phyloP scores from a whole-genome alignment of 129 eudicot genomes.

The Artemisia argyi region DNA sequence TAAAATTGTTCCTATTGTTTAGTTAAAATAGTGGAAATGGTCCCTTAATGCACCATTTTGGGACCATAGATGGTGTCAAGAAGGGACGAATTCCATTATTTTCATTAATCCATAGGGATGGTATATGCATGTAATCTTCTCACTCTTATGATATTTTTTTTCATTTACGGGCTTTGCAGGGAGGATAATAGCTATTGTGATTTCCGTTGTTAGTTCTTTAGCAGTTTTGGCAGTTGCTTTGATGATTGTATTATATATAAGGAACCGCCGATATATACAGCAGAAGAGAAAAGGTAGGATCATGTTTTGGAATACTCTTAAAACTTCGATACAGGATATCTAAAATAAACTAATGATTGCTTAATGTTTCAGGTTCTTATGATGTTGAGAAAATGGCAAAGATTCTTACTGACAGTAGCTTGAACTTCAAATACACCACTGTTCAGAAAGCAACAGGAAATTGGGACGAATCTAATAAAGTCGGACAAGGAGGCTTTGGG shows the following conservation, averaged over 20 bases:
- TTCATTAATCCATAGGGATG: no score
- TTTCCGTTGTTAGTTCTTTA: conserved; percentile 45
- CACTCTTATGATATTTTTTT: background rate
- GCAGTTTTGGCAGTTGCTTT: conserved; percentile 48
- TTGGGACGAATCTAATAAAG: conserved; percentile 65
- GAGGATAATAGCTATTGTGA: conserved; percentile 38
- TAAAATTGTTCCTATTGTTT: no score
- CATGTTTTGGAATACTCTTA: background rate
- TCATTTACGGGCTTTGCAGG: conserved; percentile 39
- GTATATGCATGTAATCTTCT: no score
- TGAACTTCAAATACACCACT: conserved; percentile 64
- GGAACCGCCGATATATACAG: conserved; percentile 45
- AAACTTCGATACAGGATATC: background rate
- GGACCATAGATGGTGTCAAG: no score
- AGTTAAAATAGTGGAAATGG: no score
- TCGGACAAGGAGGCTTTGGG: conserved; percentile 83
- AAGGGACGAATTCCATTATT: no score
- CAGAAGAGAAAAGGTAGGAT: conserved; percentile 2
- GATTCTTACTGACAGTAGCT: conserved; percentile 17
- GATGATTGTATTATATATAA: conserved; percentile 39
- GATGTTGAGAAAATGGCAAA: conserved; percentile 14
- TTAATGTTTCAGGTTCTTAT: conserved; percentile 20
- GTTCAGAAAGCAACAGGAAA: conserved; percentile 66
- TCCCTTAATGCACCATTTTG: no score
- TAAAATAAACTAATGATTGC: conserved; percentile 3